phyloP scores from a whole-genome alignment of 345 rosid genomes.

The Gossypium turneri region DNA sequence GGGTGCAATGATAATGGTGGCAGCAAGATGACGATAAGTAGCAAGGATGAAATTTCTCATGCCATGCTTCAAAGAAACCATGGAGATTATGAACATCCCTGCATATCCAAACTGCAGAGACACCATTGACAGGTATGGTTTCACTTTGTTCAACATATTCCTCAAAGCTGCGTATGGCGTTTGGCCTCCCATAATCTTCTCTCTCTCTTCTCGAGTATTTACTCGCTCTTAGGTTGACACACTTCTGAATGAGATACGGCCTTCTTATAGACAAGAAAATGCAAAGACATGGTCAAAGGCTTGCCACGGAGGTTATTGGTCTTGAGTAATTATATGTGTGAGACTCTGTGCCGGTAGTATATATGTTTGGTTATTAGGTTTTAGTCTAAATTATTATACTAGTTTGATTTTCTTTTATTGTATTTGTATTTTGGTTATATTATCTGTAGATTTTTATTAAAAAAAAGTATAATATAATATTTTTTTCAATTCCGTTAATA shows the following conservation, averaged over 20 bases:
- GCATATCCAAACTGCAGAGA: conserved; percentile 85
- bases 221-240: conserved; percentile 4
- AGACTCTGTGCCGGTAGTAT: too few species aligned
- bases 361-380: too few species aligned
- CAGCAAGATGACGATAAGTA: conserved; percentile 72
- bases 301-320: background rate
- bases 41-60: conserved; percentile 73
- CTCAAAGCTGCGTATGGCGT: conserved; percentile 12
- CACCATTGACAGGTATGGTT: conserved; percentile 69
- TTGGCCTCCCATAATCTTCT: conserved; percentile 22
- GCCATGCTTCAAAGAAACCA: conserved; percentile 72
- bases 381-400: too few species aligned
- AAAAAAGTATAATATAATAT: too few species aligned
- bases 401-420: too few species aligned
- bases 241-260: conserved; percentile 1
- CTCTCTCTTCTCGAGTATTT: background rate
- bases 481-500: too few species aligned
- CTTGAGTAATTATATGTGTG: background rate
- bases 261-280: conserved; percentile 34
- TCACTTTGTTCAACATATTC: conserved; percentile 28
- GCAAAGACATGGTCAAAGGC: background rate
- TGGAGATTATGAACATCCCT: conserved; percentile 70
- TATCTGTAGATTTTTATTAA: too few species aligned
- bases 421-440: too few species aligned
- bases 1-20: conserved; percentile 68